A percentile compares a stretch with the other conserved stretches of the same genome.
Evolutionary conservation across 805 yeast genomes (phyloP).

Genomic region (Metschnikowia lachancei): DNA sequence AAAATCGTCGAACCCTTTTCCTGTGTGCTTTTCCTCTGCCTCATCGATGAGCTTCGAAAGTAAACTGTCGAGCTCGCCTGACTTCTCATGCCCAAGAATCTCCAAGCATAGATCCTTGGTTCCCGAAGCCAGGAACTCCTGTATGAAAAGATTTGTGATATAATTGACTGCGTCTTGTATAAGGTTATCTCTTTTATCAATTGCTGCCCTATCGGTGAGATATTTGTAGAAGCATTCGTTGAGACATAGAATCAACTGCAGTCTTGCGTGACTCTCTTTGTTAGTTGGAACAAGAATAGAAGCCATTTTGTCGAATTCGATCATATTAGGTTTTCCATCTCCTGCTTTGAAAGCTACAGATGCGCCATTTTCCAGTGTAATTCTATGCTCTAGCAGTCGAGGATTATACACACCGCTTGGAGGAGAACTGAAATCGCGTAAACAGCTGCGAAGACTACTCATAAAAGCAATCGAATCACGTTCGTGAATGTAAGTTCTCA

Average conservation of each 20-base stretch:
- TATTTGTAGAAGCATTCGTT: constrained; percentile 1
- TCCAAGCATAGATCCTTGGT: constrained; percentile 14
- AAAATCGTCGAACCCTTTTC: constrained; percentile 15
- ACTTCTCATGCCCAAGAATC: constrained; percentile 4
- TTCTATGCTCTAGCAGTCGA: background rate
- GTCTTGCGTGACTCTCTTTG: background rate
- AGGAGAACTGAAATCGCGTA: background rate
- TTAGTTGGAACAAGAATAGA: background rate
- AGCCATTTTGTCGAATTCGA: too few species aligned
- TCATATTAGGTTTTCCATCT: too few species aligned
- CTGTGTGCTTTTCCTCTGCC: constrained; percentile 15
- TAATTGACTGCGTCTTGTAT: constrained; percentile 10
- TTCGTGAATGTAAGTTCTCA: background rate
- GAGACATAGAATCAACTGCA: background rate
- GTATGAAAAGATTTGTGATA: constrained; percentile 17
- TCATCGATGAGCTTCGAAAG: constrained; percentile 11
- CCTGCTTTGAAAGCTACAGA: background rate
- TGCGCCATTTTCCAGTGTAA: background rate
- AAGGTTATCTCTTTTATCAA: background rate
- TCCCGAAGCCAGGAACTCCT: constrained; percentile 15
- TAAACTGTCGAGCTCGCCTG: constrained; percentile 9
- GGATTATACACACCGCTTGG: background rate
- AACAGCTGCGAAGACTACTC: constrained; percentile 4
- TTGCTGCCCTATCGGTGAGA: background rate
- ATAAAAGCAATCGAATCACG: constrained; percentile 3